Conservation (phyloP, 352 stramenopile genomes). For the Nothophytophthora sp. region DNA sequence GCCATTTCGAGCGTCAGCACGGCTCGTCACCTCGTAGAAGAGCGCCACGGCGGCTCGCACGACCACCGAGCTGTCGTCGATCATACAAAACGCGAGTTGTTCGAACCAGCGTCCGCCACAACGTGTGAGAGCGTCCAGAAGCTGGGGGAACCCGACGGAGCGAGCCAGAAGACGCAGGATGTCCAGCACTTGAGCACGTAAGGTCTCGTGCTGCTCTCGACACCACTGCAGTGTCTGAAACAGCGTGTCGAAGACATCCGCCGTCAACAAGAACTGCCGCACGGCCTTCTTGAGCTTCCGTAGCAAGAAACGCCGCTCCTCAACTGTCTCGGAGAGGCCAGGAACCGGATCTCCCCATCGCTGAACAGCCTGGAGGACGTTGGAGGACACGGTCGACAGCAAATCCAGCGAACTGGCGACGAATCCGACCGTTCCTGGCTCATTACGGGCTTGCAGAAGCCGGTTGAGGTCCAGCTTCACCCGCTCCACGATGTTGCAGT, state of each 20-base stretch:
- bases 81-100: slow-evolving; percentile 45
- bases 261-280: slow-evolving; percentile 22
- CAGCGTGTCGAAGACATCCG: slow-evolving; percentile 40
- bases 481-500: slow-evolving; percentile 60
- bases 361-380: slow-evolving; percentile 16
- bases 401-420: slow-evolving; percentile 19
- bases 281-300: slow-evolving; percentile 19
- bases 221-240: slow-evolving; percentile 33
- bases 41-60: slow-evolving; percentile 44
- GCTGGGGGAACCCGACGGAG: slow-evolving; percentile 50
- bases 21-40: slow-evolving; percentile 61
- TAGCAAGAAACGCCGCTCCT: slow-evolving; percentile 20
- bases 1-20: slow-evolving; percentile 48
- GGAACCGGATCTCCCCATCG: slow-evolving; percentile 1
- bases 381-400: slow-evolving; percentile 11
- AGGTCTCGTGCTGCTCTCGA: slow-evolving; percentile 3
- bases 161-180: slow-evolving; percentile 33
- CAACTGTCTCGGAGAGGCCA: background rate
- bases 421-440: too few species aligned
- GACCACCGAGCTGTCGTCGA: slow-evolving; percentile 26
- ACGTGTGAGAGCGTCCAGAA: slow-evolving; percentile 60
- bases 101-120: slow-evolving; percentile 55
- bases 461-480: slow-evolving; percentile 34
- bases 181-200: slow-evolving; percentile 16
- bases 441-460: slow-evolving; percentile 7